Base-by-base conservation (phyloP, 306 rosid species). In the Canavalia ensiformis region DNA sequence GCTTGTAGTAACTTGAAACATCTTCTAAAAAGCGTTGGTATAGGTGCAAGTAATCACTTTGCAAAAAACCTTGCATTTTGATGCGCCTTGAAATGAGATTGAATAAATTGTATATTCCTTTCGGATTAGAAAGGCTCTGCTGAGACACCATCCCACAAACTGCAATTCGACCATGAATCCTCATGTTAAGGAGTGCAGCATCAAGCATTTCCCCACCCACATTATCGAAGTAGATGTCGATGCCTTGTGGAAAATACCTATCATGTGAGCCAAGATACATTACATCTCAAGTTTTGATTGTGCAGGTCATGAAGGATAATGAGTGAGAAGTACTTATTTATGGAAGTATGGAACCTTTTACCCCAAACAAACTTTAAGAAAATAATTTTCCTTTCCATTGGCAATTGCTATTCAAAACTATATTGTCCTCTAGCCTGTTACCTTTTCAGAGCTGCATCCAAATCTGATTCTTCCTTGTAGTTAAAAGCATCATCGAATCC, bases 401-500 rank as follows among this genome's bases (percentile, higher is more conserved):
- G 46, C 63, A 30, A 49, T 41, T 11, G 56, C n/a, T 34, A 51
- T 42, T 62, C 13, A 63, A 59, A 46, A 7, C 8, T 33, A 30
- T 65, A 66, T 57, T 37, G 31, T 31, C 6, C 4, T 37, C 6
- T 4, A 67, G 60, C 31, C 1, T 76, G 51, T 7, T 29, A 87
- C 88, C 90, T 84, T 56, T 78, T 57, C 4, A 87, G 76, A 84
- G 88, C 86, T 3, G 84, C 86, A 64, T 84, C 59, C 77, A 87
- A 50, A 75, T 87, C 80, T 28, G 7, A 8, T 64, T 84, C 88
- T 84, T 87, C 88, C 79, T 84, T 87, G 84, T 87, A 87, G 70
- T 87, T 87, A 75, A 87, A 87, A 81, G 90, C 86, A 62, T 82
- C 83, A 2, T 87, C 90, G 54, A 81, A 84, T 18, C 90, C 88